A percentile compares a stretch with the other conserved stretches of the same genome.
Evolutionary conservation across 352 stramenopile species (phyloP).

Genomic region (Globisporangium mamillatum): DNA sequence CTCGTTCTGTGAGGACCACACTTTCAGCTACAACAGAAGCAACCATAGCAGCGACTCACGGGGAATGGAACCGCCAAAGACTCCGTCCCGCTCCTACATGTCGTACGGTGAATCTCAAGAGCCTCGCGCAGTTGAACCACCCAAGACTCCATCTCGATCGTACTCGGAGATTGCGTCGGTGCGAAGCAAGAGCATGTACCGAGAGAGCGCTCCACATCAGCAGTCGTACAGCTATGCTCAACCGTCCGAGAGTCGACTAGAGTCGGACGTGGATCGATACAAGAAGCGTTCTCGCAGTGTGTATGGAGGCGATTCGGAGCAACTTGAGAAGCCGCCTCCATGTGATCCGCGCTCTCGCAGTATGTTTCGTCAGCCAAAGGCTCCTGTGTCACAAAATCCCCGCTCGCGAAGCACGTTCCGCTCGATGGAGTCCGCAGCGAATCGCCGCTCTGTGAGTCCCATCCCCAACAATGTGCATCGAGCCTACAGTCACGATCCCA

Average conservation of each 20-base stretch:
- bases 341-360: constrained; percentile 24
- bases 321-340: constrained; percentile 20
- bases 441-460: constrained; percentile 5
- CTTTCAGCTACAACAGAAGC: constrained; percentile 2
- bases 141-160: background rate
- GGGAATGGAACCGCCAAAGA: background rate
- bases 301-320: constrained; percentile 19
- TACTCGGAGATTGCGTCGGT: constrained; percentile 16
- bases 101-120: background rate
- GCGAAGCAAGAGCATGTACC: constrained; percentile 16
- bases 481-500: background rate
- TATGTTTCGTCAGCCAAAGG: constrained; percentile 23
- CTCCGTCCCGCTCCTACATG: background rate
- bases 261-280: constrained; percentile 17
- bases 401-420: constrained; percentile 3
- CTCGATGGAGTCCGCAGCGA: background rate
- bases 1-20: constrained; percentile 9
- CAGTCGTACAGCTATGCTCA: background rate
- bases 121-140: background rate
- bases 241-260: background rate
- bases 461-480: background rate
- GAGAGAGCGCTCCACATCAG: background rate
- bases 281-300: constrained; percentile 33
- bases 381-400: background rate
- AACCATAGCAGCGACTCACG: background rate